Conservation (phyloP, 2,329 filamentous ascomycete genomes). For the Phialophora verrucosa region DNA sequence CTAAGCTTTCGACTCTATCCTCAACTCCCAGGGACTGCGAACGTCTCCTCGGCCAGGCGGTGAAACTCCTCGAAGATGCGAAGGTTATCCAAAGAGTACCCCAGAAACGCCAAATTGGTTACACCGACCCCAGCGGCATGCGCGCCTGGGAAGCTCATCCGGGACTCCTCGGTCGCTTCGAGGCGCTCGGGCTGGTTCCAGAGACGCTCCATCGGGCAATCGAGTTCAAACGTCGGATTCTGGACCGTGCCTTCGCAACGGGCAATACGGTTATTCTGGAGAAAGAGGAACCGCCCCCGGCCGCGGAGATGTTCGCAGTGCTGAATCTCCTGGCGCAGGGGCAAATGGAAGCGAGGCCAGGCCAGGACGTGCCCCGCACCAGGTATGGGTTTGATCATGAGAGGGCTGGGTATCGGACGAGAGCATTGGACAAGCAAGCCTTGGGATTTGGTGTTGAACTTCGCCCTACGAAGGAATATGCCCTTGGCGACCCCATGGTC, state of each 20-base stretch:
- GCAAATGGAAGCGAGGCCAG: conserved; percentile 46
- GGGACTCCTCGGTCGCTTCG: conserved; percentile 50
- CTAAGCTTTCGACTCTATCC: conserved; percentile 39
- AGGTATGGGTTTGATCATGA: conserved; percentile 52
- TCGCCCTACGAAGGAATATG: conserved; percentile 45
- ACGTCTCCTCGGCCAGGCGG: conserved; percentile 46
- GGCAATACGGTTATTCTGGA: conserved; percentile 36
- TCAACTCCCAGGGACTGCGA: conserved; percentile 35
- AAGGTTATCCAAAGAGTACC: conserved; percentile 28
- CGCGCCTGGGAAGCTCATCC: conserved; percentile 29
- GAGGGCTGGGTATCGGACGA: conserved; percentile 54
- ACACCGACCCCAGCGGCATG: conserved; percentile 41
- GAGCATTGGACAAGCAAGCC: conserved; percentile 52
- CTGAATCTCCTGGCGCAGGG: conserved; percentile 43
- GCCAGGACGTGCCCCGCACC: conserved; percentile 48
- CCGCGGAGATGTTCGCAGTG: conserved; percentile 39
- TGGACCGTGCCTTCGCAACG: conserved; percentile 49
- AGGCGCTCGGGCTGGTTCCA: conserved; percentile 48
- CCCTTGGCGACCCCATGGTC: conserved; percentile 48
- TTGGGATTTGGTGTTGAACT: conserved; percentile 53
- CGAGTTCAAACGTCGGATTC: conserved; percentile 49
- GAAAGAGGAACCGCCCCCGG: conserved; percentile 41
- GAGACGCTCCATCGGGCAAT: conserved; percentile 49
- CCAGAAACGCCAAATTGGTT: background rate
- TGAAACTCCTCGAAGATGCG: conserved; percentile 47